Conservation (phyloP, 345 rosid genomes). For the Hirschfeldia incana region DNA sequence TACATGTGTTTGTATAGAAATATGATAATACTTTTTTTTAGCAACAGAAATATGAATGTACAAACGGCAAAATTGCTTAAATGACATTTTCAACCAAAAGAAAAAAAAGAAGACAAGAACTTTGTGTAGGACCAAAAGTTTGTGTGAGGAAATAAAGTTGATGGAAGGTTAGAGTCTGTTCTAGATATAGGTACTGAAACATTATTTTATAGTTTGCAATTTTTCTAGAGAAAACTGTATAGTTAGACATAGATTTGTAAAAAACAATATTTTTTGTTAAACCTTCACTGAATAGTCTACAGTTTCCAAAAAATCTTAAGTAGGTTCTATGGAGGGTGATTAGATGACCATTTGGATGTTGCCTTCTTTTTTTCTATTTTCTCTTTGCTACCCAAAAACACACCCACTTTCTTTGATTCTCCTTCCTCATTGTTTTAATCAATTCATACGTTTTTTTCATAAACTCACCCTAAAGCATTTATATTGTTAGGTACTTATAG, state of each 20-base stretch:
- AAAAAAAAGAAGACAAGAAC: background rate
- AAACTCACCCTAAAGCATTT: background rate
- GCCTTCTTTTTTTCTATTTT: constrained; percentile 23
- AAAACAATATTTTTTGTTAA: too few relatives aligned
- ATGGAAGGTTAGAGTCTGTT: constrained; percentile 9
- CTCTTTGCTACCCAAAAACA: constrained; percentile 32
- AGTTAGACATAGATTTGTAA: too few relatives aligned
- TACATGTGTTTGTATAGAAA: too few relatives aligned
- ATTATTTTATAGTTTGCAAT: too few relatives aligned
- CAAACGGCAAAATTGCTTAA: constrained; percentile 7
- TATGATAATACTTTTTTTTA: too few relatives aligned
- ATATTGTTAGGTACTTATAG: constrained; percentile 1
- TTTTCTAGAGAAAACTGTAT: too few relatives aligned
- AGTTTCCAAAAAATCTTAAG: too few relatives aligned
- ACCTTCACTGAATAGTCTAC: too few relatives aligned
- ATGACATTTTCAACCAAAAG: background rate
- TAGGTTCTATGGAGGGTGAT: constrained; percentile 14
- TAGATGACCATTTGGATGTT: constrained; percentile 44
- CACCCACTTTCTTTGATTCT: constrained; percentile 24
- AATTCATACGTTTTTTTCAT: background rate
- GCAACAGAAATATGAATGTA: too few relatives aligned
- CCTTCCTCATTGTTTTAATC: background rate
- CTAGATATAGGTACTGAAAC: too few relatives aligned
- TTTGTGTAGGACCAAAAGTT: constrained; percentile 29
- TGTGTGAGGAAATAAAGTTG: constrained; percentile 27